Evolutionary conservation across 1,284 basidiomycete genomes (phyloP).

Genomic region (Cutaneotrichosporon spelunceum): DNA sequence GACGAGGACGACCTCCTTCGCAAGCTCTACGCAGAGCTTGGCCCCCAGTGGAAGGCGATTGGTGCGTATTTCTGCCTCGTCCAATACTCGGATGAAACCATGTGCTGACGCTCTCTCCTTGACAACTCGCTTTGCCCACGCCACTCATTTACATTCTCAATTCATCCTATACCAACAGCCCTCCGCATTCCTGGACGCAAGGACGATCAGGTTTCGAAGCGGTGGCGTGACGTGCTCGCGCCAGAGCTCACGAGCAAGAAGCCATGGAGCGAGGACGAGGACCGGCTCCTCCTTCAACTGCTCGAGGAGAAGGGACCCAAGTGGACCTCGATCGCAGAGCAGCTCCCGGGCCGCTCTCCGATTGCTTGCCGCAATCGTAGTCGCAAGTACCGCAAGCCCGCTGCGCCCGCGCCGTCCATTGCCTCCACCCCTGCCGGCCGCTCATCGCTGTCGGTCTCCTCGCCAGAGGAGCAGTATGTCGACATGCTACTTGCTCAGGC

Average conservation of each 20-base stretch:
- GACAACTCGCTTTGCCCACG: neutral
- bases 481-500: slow-evolving; percentile 3
- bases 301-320: slow-evolving; percentile 25
- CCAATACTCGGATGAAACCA: neutral
- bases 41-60: slow-evolving; percentile 31
- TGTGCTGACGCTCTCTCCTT: neutral
- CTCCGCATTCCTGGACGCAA: slow-evolving; percentile 29
- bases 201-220: slow-evolving; percentile 31
- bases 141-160: neutral
- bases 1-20: slow-evolving; percentile 27
- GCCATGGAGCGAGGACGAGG: slow-evolving; percentile 27
- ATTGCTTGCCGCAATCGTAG: slow-evolving; percentile 29
- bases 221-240: slow-evolving; percentile 30
- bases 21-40: slow-evolving; percentile 21
- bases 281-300: slow-evolving; percentile 24
- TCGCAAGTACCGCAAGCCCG: slow-evolving; percentile 14
- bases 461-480: neutral
- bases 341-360: slow-evolving; percentile 24
- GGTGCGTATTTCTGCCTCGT: slow-evolving; percentile 18
- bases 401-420: neutral
- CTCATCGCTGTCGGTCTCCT: neutral
- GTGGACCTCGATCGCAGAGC: slow-evolving; percentile 29
- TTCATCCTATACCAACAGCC: slow-evolving; percentile 7
- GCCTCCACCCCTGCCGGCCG: neutral
- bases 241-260: slow-evolving; percentile 25